Evolutionary conservation across 441 rosid genomes (phyloP), one percentile per base, ranked within the genome.

Genomic region (Erodium chrysanthum): DNA sequence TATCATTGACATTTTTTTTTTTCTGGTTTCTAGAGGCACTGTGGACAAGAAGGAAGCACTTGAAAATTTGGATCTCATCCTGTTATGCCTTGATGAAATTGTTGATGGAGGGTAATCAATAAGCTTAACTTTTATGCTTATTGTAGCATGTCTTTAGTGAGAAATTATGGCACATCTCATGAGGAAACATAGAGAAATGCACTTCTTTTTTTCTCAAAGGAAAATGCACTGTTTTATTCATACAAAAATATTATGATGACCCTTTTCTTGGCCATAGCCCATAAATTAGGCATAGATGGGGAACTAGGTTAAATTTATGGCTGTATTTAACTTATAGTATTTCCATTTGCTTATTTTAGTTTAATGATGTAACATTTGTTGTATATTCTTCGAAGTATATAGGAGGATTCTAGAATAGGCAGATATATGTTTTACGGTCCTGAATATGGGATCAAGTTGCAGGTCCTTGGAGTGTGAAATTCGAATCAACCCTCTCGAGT

Each of bases 31-130:
- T 52, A 52, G 48, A 52, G 59, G 22, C 59, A 17, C 59, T 71
- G 88, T 92, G 20, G 97, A 92, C 79, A 92, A 87, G 78, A 86
- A 84, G 77, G 94, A 88, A 77, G 95, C 96, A 58, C 88, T 92
- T 59, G 95, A 90, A 82, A 92, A 88, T 73, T 74, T 92, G 70
- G 97, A 90, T 80, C 88, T 92, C 71, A 87, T 90, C 52, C 86
- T 87, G 73, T 70, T 90, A 14, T 90, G 97, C 80, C 83, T 90
- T 3, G 97, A 92, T 69, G 98, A 92, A 83, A 89, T 92, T 79
- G 79, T 88, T n/a, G 98, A 92, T 78, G 80, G 85, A 75, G 96
- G 98, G 98, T 31, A 31, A 1, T 2, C 35, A 31, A 31, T 31
- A 31, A 31, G 35, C 35, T 31, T 31, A 2, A 31, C 35, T 31